Base-by-base conservation (phyloP, 2,329 filamentous ascomycete species). In the Colletotrichum sp. region DNA sequence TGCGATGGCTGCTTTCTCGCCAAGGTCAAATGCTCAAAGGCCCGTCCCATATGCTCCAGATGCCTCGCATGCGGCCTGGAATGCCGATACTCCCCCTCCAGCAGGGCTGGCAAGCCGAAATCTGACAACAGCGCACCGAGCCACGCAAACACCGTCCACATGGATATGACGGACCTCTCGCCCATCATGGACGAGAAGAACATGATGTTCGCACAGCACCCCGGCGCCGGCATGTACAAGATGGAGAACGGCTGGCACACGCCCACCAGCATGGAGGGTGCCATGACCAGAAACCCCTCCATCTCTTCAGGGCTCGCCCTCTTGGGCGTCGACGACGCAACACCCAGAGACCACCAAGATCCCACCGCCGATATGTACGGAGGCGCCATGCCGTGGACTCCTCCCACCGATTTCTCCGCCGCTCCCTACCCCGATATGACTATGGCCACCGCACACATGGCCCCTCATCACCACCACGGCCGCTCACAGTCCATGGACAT, bases 1-100 rank as follows among this genome's bases (percentile, higher is more conserved):
- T 91, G 89, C 79, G 89, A 91, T 77, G 88, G 87, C 9, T 91
- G 89, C 81, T 90, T 90, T 80, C 81, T 89, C 24, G 89, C 89
- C 77, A 91, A 91, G 79, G 89, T 91, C 82, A 90, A 90, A 79
- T 91, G 89, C 81, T 89, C 87, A 77, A 90, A 90, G 78, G 83
- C 84, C 4, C 83, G 88, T n/a, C 89, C 89, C 2, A 86, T 90
- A 65, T 91, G 89, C 80, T 85, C 86, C n/a, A 85, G 89, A 55
- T 91, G 89, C 77, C 83, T 90, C 5, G 80, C 86, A 5, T 88
- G 86, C 59, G 89, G 89, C 9, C 85, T 87, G 55, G 84, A 88
- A 64, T 91, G 89, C 78, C 85, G 85, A 10, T 91, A 90, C 78
- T 90, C 88, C 18, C 89, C 89, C 2, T 90, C 89, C 1, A 89